Evolutionary conservation across 2,329 filamentous ascomycete species (phyloP).

Genomic region (Fusarium decemcellulare): DNA sequence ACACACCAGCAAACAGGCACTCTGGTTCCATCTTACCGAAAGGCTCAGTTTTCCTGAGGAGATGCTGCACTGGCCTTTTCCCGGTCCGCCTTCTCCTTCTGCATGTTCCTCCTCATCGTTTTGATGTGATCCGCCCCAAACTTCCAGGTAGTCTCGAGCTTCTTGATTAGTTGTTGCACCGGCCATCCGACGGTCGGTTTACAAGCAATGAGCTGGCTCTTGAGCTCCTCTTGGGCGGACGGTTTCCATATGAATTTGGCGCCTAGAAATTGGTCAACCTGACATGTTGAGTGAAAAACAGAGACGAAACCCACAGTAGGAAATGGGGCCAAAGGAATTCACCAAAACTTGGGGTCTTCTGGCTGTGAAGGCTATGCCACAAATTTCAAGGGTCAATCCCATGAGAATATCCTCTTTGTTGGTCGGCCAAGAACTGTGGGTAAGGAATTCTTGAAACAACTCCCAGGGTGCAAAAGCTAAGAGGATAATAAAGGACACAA

Average conservation of each 20-base stretch:
- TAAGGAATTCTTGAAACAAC: conserved; percentile 9
- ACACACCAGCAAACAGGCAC: too few relatives aligned
- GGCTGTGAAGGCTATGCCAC: conserved; percentile 61
- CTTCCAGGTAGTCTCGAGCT: conserved; percentile 39
- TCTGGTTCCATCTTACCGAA: too few relatives aligned
- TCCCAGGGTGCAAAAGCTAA: conserved; percentile 21
- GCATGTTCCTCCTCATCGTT: too few relatives aligned
- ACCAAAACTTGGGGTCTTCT: conserved; percentile 59
- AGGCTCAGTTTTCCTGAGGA: too few relatives aligned
- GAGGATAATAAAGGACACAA: conserved; percentile 52
- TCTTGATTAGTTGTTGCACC: conserved; percentile 51
- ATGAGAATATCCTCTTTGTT: too few relatives aligned
- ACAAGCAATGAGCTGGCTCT: conserved; percentile 51
- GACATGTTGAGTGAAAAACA: too few relatives aligned
- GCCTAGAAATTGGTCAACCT: conserved; percentile 38
- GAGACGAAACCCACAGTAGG: conserved; percentile 55
- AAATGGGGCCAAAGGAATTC: conserved; percentile 64
- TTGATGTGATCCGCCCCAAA: too few relatives aligned
- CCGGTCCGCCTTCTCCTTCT: too few relatives aligned
- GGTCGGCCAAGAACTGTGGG: too few relatives aligned
- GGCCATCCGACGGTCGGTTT: conserved; percentile 57
- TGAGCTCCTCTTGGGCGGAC: conserved; percentile 49
- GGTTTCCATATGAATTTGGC: conserved; percentile 47
- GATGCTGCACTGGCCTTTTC: too few relatives aligned
- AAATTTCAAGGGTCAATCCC: conserved; percentile 54